Evolutionary conservation across 2,329 filamentous ascomycete genomes (phyloP), one percentile per base, ranked within the genome.

Genomic region (Calonectria naviculata): DNA sequence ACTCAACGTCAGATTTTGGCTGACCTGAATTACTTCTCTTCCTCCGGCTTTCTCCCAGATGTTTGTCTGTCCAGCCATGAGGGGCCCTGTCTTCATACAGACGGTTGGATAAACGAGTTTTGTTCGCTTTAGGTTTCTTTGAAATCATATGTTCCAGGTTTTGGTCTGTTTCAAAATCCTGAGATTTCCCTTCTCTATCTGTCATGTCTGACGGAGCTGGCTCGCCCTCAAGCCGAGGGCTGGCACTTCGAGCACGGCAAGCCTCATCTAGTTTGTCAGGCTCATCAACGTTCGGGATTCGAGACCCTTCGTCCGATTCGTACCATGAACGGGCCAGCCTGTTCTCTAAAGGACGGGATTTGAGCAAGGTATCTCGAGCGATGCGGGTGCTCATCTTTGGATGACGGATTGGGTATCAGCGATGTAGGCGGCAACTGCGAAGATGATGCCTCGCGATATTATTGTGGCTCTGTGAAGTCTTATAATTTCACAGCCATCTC

Each of bases 281-380:
- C 36, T 78, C 76, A 65, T 78, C 75, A 19, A 76, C 76, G 29
- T 78, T 71, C 44, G 74, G 71, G 65, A 76, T 49, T 8, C 66
- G 62, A 10, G 52, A 46, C 5, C 3, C 6, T 26, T 67, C 52
- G n/a, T 6, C 29, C 2, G n/a, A 6, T 13, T 31, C 19, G 28
- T 41, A 19, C 28, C 28, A 19, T n/a, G 31, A 13, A 24, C 24
- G 9, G 1, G 6, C 21, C 28, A 29, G 38, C 29, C n/a, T 10
- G 17, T 28, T 38, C 13, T 67, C 54, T 8, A 52, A 13, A 24
- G 19, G 19, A 7, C 63, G 19, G 12, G 31, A 31, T 10, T 54
- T 46, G 36, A 12, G 31, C 7, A 47, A 28, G 24, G 49, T 49
- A 19, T 64, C 46, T 36, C 49, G 9, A 29, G 28, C 17, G 29